phyloP scores from a whole-genome alignment of 306 rosid genomes.

The Boehmeria nivea region DNA sequence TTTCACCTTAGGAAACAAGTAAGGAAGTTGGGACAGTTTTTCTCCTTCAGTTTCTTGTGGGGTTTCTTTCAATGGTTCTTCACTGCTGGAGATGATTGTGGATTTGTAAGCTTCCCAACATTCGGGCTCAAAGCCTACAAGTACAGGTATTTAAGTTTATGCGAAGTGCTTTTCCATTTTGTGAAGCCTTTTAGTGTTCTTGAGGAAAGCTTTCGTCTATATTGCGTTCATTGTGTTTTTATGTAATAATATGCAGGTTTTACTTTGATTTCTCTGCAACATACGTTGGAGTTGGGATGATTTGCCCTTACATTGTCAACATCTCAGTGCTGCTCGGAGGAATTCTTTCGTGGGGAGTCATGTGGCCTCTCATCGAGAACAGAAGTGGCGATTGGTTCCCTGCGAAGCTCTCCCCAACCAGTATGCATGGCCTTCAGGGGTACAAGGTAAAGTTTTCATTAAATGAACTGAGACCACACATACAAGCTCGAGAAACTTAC shows the following conservation, averaged over 20 bases:
- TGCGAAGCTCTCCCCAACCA: constrained; percentile 13
- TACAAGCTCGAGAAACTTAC: too few relatives aligned
- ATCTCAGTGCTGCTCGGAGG: constrained; percentile 45
- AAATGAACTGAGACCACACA: too few relatives aligned
- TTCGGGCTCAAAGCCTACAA: constrained; percentile 34
- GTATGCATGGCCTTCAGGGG: constrained; percentile 41
- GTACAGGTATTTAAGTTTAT: not conserved
- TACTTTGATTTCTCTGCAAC: constrained; percentile 47
- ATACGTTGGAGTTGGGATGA: constrained; percentile 49
- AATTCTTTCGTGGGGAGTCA: constrained; percentile 42
- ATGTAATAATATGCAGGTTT: constrained; percentile 37
- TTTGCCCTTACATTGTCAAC: constrained; percentile 45
- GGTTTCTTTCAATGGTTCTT: constrained; percentile 51
- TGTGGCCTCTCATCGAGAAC: constrained; percentile 47
- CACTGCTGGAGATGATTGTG: constrained; percentile 29
- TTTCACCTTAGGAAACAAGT: constrained; percentile 37
- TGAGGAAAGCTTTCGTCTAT: not conserved
- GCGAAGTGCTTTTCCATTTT: too few relatives aligned
- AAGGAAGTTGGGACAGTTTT: constrained; percentile 31
- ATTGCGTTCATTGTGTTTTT: too few relatives aligned
- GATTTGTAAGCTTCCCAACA: constrained; percentile 36
- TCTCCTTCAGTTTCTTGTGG: constrained; percentile 49
- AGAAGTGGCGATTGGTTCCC: constrained; percentile 36
- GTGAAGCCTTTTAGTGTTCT: too few relatives aligned
- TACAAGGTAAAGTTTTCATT: constrained; percentile 32